These are phyloP conservation scores for Neonectria punicea DNA, from an alignment of 2,329 filamentous ascomycete genomes.

Conservation along the genomic window DNA sequence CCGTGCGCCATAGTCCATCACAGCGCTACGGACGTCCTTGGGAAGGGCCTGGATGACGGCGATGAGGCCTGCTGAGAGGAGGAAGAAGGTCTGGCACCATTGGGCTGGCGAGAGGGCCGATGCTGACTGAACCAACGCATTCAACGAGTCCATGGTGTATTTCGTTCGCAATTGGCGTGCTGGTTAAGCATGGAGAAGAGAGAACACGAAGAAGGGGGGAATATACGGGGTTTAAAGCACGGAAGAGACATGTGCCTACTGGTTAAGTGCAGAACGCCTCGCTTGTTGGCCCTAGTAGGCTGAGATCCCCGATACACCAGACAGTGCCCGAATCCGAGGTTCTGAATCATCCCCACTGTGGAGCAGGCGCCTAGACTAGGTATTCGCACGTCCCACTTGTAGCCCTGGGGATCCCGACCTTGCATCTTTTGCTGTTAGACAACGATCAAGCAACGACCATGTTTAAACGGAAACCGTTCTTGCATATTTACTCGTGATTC, in stretches of 20 bases:
- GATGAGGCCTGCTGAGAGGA: constrained; percentile 53
- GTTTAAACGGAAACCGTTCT: not conserved
- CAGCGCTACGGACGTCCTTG: constrained; percentile 52
- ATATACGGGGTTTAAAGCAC: not conserved
- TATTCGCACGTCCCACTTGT: constrained; percentile 4
- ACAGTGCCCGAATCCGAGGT: not conserved
- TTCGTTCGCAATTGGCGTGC: not conserved
- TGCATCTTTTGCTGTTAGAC: not conserved
- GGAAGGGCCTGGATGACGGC: constrained; percentile 58
- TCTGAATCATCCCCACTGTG: constrained; percentile 17
- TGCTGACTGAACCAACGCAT: constrained; percentile 7
- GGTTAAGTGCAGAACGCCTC: constrained; percentile 13
- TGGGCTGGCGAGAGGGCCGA: constrained; percentile 41
- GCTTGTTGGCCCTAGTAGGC: not conserved
- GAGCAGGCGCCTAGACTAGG: not conserved
- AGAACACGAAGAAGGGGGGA: not conserved
- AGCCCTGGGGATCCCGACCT: not conserved
- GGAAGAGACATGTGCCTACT: constrained; percentile 17
- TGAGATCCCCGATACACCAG: not conserved
- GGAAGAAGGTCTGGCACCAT: constrained; percentile 60
- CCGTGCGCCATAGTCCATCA: constrained; percentile 64
- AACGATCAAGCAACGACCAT: not conserved
- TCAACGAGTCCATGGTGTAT: constrained; percentile 18
- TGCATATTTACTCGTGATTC: not conserved
- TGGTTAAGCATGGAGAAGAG: not conserved